Evolutionary conservation across 495 filamentous ascomycete genomes (phyloP).

Genomic region (Daldinia grandis): DNA sequence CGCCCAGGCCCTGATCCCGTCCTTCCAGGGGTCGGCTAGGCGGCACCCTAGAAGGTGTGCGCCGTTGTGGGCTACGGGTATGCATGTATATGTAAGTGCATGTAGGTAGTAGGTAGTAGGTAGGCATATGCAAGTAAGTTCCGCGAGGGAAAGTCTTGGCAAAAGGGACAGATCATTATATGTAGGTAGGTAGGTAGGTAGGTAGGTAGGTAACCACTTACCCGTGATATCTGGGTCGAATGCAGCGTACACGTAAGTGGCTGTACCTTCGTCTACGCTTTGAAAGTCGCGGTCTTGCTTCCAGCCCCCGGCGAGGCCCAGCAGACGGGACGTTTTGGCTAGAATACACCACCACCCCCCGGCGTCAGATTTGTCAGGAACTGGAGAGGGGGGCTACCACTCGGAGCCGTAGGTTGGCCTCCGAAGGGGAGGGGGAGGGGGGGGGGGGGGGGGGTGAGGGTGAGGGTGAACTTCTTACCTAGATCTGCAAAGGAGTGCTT

Average conservation of each 20-base stretch:
- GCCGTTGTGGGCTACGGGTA: slow-evolving; percentile 17
- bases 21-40: slow-evolving; percentile 20
- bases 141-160: neutral
- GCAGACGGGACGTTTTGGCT: slow-evolving; percentile 12
- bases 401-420: neutral
- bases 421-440: too few species aligned
- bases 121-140: neutral
- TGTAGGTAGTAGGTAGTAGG: too few species aligned
- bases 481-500: slow-evolving; percentile 9
- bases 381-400: too few species aligned
- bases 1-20: slow-evolving; percentile 27
- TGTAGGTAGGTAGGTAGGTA: neutral
- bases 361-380: neutral
- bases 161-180: neutral
- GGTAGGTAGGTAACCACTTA: slow-evolving; percentile 7
- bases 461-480: slow-evolving; percentile 17
- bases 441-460: too few species aligned
- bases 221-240: slow-evolving; percentile 18
- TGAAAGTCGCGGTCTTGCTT: slow-evolving; percentile 5
- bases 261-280: slow-evolving; percentile 14
- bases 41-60: slow-evolving; percentile 24
- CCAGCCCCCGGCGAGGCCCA: slow-evolving; percentile 17
- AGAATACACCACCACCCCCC: neutral
- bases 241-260: slow-evolving; percentile 25
- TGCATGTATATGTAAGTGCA: neutral